A percentile compares a stretch with the other conserved stretches of the same genome.
phyloP scores from a whole-genome alignment of 2,329 filamentous ascomycete species.

The Shiraia sp. region DNA sequence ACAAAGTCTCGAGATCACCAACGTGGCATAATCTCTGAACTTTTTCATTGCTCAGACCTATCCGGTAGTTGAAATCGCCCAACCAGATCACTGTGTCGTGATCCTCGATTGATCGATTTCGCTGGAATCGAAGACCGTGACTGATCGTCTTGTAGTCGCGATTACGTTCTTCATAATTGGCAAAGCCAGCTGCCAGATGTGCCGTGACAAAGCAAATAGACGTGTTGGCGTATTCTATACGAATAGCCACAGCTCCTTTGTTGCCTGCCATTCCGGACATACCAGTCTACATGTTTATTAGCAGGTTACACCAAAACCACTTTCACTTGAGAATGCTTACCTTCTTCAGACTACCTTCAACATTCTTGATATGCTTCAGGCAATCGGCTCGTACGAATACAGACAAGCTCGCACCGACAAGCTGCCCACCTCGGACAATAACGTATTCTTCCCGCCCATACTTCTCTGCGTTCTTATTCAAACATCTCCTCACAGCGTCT shows the following conservation, averaged over 20 bases:
- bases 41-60: slow-evolving; percentile 78
- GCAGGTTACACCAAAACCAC: background rate
- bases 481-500: slow-evolving; percentile 71
- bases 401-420: slow-evolving; percentile 90
- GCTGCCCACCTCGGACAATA: slow-evolving; percentile 84
- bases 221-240: slow-evolving; percentile 91
- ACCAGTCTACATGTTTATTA: slow-evolving; percentile 62
- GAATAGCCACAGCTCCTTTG: slow-evolving; percentile 95
- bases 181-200: slow-evolving; percentile 92
- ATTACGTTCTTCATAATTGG: slow-evolving; percentile 96
- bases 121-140: slow-evolving; percentile 84
- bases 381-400: slow-evolving; percentile 84
- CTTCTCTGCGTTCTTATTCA: slow-evolving; percentile 72
- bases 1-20: slow-evolving; percentile 75
- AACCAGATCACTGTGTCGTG: slow-evolving; percentile 90
- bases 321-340: slow-evolving; percentile 29
- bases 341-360: slow-evolving; percentile 95
- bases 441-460: slow-evolving; percentile 80
- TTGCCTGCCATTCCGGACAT: slow-evolving; percentile 98
- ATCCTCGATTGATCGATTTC: slow-evolving; percentile 87
- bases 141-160: slow-evolving; percentile 89
- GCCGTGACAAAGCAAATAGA: slow-evolving; percentile 95
- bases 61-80: slow-evolving; percentile 97
- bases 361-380: slow-evolving; percentile 86
- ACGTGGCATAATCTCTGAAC: slow-evolving; percentile 74